Conservation (phyloP, 441 rosid genomes). For the Pelargonium citronellum region DNA sequence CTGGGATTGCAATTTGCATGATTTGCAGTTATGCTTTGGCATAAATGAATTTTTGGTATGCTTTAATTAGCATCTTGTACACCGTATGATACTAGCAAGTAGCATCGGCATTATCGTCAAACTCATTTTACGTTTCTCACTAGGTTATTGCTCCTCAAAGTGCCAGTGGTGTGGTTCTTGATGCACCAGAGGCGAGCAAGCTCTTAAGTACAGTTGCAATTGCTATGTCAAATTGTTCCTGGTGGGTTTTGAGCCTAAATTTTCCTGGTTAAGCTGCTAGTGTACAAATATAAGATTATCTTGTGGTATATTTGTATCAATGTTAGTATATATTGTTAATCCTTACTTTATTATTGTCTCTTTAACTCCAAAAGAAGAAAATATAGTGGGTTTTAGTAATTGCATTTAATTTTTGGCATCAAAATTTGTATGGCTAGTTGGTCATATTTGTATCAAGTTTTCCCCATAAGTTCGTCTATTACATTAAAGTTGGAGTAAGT, state of each 20-base stretch:
- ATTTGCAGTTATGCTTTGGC: slow-evolving; percentile 95
- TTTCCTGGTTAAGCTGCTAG: not conserved
- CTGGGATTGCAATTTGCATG: slow-evolving; percentile 65
- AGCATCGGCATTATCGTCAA: slow-evolving; percentile 11
- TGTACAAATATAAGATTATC: no score
- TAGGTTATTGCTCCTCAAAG: slow-evolving; percentile 95
- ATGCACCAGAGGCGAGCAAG: slow-evolving; percentile 92
- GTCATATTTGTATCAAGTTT: no score
- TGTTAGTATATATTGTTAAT: no score
- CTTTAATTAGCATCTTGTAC: slow-evolving; percentile 14
- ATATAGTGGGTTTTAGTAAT: no score
- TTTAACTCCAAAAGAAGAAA: no score
- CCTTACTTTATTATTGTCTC: no score
- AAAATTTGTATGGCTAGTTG: slow-evolving; percentile 10
- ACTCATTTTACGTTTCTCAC: slow-evolving; percentile 21
- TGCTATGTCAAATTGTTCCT: slow-evolving; percentile 85
- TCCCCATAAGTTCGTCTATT: no score
- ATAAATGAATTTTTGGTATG: slow-evolving; percentile 86
- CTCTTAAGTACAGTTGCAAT: slow-evolving; percentile 89
- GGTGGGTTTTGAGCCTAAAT: slow-evolving; percentile 45
- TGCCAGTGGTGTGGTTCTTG: slow-evolving; percentile 95
- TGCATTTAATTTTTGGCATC: not conserved
- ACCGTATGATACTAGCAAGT: not conserved
- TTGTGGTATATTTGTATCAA: no score
- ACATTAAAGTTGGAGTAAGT: slow-evolving; percentile 8